Evolutionary conservation across 2,329 filamentous ascomycete genomes (phyloP).

Genomic region (Talaromyces albobiverticillius): DNA sequence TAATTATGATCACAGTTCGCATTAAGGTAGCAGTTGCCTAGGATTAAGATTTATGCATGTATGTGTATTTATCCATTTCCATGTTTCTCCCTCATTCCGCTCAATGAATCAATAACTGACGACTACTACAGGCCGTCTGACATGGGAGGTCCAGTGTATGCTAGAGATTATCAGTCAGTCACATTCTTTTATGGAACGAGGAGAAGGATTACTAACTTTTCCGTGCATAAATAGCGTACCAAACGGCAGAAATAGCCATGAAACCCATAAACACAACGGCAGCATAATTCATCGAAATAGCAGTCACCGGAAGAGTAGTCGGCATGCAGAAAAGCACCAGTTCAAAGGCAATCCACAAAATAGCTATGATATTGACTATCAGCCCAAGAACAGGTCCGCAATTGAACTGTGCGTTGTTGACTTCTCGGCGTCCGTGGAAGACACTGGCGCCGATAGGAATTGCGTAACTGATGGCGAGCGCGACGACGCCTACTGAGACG

Average conservation of each 20-base stretch:
- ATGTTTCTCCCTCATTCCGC: no score
- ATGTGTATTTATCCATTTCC: no score
- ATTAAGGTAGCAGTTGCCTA: no score
- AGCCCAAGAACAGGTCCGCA: constrained; percentile 44
- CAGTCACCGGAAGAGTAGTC: constrained; percentile 52
- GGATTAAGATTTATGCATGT: no score
- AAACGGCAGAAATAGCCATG: constrained; percentile 47
- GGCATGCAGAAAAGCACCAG: constrained; percentile 55
- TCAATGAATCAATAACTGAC: no score
- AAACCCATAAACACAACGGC: constrained; percentile 58
- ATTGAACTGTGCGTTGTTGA: constrained; percentile 49
- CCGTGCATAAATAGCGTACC: constrained; percentile 52
- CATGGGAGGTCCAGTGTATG: constrained; percentile 35
- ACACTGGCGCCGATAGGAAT: constrained; percentile 56
- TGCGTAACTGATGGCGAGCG: constrained; percentile 54
- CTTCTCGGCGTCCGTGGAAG: constrained; percentile 45
- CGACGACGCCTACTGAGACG: constrained; percentile 56
- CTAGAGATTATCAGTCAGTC: constrained; percentile 17
- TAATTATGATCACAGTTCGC: no score
- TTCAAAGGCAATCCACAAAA: constrained; percentile 54
- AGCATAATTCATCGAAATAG: constrained; percentile 57
- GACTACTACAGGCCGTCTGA: constrained; percentile 28
- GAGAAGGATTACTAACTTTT: constrained; percentile 42
- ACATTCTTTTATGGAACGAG: not conserved
- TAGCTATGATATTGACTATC: constrained; percentile 45